phyloP scores from a whole-genome alignment of 441 rosid genomes.

The Hura crepitans region DNA sequence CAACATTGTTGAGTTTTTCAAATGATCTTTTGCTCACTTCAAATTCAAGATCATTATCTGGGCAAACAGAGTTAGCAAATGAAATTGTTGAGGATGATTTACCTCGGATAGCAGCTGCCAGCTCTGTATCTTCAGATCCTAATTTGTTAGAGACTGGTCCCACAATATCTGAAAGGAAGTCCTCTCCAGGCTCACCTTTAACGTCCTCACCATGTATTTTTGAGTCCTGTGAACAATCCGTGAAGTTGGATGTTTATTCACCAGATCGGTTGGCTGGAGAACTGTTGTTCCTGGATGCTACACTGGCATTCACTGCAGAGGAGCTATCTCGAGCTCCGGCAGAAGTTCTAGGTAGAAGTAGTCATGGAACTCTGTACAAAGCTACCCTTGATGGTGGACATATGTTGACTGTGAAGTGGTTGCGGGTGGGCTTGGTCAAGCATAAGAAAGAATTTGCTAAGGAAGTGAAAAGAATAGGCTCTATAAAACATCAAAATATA shows the following conservation, averaged over 20 bases:
- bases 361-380: constrained; percentile 32
- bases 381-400: constrained; percentile 31
- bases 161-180: constrained; percentile 61
- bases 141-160: constrained; percentile 55
- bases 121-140: constrained; percentile 42
- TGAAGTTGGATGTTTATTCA: constrained; percentile 46
- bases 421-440: constrained; percentile 33
- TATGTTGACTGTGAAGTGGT: constrained; percentile 33
- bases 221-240: constrained; percentile 54
- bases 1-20: constrained; percentile 74
- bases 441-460: constrained; percentile 37
- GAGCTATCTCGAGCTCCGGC: constrained; percentile 36
- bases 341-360: constrained; percentile 32
- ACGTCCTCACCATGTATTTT: constrained; percentile 72
- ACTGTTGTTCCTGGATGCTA: constrained; percentile 27
- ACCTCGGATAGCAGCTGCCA: constrained; percentile 31
- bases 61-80: constrained; percentile 44
- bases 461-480: constrained; percentile 33
- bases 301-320: constrained; percentile 29
- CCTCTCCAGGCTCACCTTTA: constrained; percentile 73
- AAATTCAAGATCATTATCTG: constrained; percentile 75
- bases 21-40: constrained; percentile 80
- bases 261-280: constrained; percentile 32
- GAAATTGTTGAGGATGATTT: constrained; percentile 72
- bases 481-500: constrained; percentile 57